Base-by-base conservation (phyloP, 768 basidiomycete genomes). In the Neoboletus subvelutipes region DNA sequence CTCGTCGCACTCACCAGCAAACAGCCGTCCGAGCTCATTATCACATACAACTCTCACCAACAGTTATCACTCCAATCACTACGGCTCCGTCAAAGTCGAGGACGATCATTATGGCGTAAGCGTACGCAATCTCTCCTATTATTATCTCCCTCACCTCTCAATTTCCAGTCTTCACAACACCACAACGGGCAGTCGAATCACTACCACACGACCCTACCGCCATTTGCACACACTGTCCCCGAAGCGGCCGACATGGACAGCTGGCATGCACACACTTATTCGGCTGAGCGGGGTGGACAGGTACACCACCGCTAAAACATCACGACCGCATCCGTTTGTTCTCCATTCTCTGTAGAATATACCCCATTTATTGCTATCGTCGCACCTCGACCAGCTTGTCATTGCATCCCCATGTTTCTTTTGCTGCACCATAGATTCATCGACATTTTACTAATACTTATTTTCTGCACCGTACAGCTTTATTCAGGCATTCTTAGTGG, bases 21-120 rank as follows among this genome's bases (percentile, higher is more conserved):
- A 78, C 45, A 82, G 83, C 43, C 80, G 80, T 24, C 74, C 80
- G 0, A 67, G 76, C 20, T 71, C 73, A 12, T 55, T 79, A 40
- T 69, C 78, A 0, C 73, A 72, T 57, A 75, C 78, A 52, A 60
- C 66, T 1, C 67, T 81, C 29, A 60, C 79, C 24, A 75, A 64
- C 42, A 79, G 73, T 58, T 76, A 80, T 28, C 77, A 80, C 45
- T 72, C 77, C 4, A 70, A 71, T 50, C 80, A 83, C 58, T 83
- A 85, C 60, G 74, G 70, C 7, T 66, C 77, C 17, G 85, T 88
- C 54, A 88, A 88, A 60, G 80, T 87, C 36, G 87, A 88, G 67
- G 87, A 88, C 50, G 86, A 87, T 36, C 71, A 79, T 64, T 83
- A 83, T 50, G 74, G 71, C 61, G 85, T 84, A 68, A 66, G 80